Conservation (phyloP, 495 filamentous ascomycete species). For the Apiosordaria backusii region DNA sequence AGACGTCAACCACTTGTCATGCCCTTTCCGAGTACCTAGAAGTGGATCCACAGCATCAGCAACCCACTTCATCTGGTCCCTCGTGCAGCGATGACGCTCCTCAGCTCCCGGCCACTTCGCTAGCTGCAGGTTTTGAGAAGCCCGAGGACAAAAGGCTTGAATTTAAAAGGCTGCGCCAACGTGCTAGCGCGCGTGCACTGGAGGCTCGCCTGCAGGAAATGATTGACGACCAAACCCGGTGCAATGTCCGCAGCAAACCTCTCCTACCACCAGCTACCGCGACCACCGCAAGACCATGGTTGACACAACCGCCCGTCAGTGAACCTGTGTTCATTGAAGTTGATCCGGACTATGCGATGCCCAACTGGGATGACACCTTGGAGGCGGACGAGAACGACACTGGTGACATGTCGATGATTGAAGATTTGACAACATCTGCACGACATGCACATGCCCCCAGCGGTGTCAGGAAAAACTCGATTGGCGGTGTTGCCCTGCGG, state of each 20-base stretch:
- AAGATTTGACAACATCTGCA: slow-evolving; percentile 20
- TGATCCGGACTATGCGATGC: slow-evolving; percentile 18
- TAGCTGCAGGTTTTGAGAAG: background rate
- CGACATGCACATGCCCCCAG: slow-evolving; percentile 29
- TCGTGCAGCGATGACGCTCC: background rate
- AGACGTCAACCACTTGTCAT: background rate
- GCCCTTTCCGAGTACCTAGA: background rate
- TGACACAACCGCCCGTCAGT: background rate
- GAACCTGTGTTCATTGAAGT: slow-evolving; percentile 13
- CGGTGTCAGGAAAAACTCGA: slow-evolving; percentile 35
- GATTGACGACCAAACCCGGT: slow-evolving; percentile 37
- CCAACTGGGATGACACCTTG: background rate
- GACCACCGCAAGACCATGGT: background rate
- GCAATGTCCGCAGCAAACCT: slow-evolving; percentile 31
- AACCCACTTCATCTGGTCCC: background rate
- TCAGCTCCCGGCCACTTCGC: background rate
- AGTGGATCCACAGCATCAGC: slow-evolving; percentile 3
- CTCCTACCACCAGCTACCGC: slow-evolving; percentile 10
- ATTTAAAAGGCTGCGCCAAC: slow-evolving; percentile 14
- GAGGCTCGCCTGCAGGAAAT: slow-evolving; percentile 33
- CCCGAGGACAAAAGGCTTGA: slow-evolving; percentile 6
- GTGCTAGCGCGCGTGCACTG: slow-evolving; percentile 21
- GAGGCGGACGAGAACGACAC: slow-evolving; percentile 10
- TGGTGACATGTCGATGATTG: slow-evolving; percentile 21
- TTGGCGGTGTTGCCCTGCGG: slow-evolving; percentile 27